Base-by-base conservation (phyloP, 768 basidiomycete species). In the Cystobasidium tubakii region DNA sequence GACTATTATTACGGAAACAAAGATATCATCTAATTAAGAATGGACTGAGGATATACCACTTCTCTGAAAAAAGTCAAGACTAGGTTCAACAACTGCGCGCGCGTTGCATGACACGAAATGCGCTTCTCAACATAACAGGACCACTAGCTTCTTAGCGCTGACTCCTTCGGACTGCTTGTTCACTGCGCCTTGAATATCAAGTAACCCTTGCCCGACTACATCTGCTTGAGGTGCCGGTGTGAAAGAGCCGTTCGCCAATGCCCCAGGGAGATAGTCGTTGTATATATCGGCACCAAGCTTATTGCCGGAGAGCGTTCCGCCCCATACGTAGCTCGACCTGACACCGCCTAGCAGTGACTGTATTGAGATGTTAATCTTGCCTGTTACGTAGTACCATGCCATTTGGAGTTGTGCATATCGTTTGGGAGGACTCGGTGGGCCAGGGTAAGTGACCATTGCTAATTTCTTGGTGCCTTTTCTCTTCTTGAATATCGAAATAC, bases 401-500 rank as follows among this genome's bases (percentile, higher is more conserved):
- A 55, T 55, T 55, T 55, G 53, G n/a, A 55, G 27, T 55, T n/a
- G 21, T 9, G 21, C 27, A n/a, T 23, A 9, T n/a, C 53, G 53
- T 29, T 55, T n/a, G 7, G 53, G 53, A 6, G 21, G n/a, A 23
- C n/a, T 23, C 7, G 53, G 53, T 7, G 53, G 53, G n/a, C 53
- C 53, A 10, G 53, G 53, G 27, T 55, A 55, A 10, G 9, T 55
- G 6, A 55, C n/a, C 53, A 55, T 55, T 7, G 53, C 53, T 23
- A 55, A 29, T 29, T n/a, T 55, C n/a, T 55, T 55, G 9, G 7
- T 7, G 10, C 53, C 53, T n/a, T n/a, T 6, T 7, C 9, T 55
- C n/a, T 55, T 55, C 27, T n/a, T 29, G 53, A 55, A n/a, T n/a
- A 55, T 55, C n/a, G 53, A 55, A 55, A 55, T 55, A 55, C 53